phyloP scores from a whole-genome alignment of 1,284 basidiomycete genomes.

The Salmacisia buchloeana region DNA sequence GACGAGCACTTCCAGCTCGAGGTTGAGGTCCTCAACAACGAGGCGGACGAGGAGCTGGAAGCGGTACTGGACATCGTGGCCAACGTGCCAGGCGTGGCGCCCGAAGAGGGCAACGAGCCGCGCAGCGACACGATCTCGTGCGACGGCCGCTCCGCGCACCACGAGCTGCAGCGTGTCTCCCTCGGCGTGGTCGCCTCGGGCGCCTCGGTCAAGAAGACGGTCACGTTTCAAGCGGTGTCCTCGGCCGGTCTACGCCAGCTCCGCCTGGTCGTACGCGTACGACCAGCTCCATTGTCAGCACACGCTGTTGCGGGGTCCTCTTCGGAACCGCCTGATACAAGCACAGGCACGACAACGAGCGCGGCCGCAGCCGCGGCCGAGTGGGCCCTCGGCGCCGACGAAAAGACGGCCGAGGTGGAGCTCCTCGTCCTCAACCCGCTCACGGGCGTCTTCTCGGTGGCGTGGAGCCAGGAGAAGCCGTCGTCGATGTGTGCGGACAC shows the following conservation, averaged over 20 bases:
- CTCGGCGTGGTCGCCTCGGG: not conserved
- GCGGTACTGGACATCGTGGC: not conserved
- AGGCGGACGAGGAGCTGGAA: not conserved
- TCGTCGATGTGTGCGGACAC: not conserved
- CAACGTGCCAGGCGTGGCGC: not conserved
- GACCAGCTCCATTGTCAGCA: not conserved
- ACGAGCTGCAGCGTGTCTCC: not conserved
- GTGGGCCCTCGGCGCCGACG: too few species aligned
- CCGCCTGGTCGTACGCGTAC: not conserved
- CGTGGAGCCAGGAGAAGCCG: constrained; percentile 1
- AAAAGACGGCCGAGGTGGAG: not conserved
- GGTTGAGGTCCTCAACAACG: not conserved
- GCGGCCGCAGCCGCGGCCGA: too few species aligned
- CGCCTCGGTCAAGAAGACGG: not conserved
- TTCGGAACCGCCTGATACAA: too few species aligned
- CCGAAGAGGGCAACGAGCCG: not conserved
- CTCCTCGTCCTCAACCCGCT: not conserved
- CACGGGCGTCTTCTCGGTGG: not conserved
- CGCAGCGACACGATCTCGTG: not conserved
- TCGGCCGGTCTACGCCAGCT: not conserved
- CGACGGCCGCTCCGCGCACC: not conserved
- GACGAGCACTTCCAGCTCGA: not conserved
- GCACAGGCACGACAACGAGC: not conserved
- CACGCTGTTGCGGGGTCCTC: too few species aligned
- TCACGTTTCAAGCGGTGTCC: not conserved